Evolutionary conservation across 495 filamentous ascomycete species (phyloP), one percentile per base, ranked within the genome.

Genomic region (Aspergillus leporis): DNA sequence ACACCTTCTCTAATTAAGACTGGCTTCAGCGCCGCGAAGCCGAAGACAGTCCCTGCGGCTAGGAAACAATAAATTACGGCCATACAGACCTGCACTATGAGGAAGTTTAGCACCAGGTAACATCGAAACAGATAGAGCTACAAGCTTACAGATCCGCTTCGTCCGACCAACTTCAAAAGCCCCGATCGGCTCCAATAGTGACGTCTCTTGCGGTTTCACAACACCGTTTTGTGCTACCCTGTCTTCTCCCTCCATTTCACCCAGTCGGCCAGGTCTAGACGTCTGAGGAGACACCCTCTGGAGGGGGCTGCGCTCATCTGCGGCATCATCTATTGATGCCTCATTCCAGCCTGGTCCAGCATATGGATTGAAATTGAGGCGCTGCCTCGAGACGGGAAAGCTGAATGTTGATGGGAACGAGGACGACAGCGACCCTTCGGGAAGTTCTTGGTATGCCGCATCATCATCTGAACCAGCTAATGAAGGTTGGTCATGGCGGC

Each of bases 21-120:
- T 1, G 91, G 90, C 66, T 95, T 95, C 55, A 95, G 72, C 36
- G 91, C 91, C 32, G 91, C 91, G 71, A 90, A 95, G 23, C 72
- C 72, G 67, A 95, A 95, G 19, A 95, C 87, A 41, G 91, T 71
- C 10, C 91, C 91, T 10, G 91, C 89, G 1, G 90, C 83, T 40
- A 95, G 80, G 41, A 97, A 84, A 73, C 91, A 96, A 70, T 91
- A 93, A 1, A 92, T 62, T 2, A 93, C 88, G 14, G 88, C 87
- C 40, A 83, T 71, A 55, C 58, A 66, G 0, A 78, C 70, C 63
- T 80, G 77, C 25, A 60, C 77, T 79, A 34, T 38, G 25, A 0
- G 9, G 30, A 19, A 41, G 30, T 51, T 30, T 16, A 43, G 14
- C 38, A 41, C 16, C 38, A 16, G 16, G 3, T 36, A 16, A 10